phyloP scores from a whole-genome alignment of 106 monocot genomes.

The Gastrodia elata region DNA sequence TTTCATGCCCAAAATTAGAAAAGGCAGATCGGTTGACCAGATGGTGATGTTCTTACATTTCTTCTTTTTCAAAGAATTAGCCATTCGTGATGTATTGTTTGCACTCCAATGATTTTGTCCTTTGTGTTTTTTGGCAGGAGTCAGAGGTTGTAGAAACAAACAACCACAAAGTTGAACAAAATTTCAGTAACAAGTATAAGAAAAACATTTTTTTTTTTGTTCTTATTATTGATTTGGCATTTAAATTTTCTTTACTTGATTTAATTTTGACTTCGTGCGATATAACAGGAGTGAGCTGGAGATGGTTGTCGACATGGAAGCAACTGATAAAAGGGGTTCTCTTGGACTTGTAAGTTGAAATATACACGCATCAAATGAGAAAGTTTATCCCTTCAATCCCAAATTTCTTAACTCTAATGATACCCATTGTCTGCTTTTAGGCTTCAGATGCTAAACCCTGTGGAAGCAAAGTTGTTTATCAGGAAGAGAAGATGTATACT shows the following conservation, averaged over 20 bases:
- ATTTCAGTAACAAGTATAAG: neutral
- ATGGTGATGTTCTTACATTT: slow-evolving; percentile 12
- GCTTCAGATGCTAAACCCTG: slow-evolving; percentile 13
- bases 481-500: slow-evolving; percentile 31
- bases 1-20: slow-evolving; percentile 38
- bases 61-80: neutral
- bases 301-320: slow-evolving; percentile 8
- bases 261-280: neutral
- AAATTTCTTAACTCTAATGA: neutral
- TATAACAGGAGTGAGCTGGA: neutral
- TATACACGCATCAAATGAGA: neutral
- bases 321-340: slow-evolving; percentile 15
- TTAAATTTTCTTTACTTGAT: neutral
- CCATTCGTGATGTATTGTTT: neutral
- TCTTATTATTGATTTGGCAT: neutral
- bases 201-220: neutral
- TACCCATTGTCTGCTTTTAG: slow-evolving; percentile 11
- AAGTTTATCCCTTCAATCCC: neutral
- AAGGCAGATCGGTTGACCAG: slow-evolving; percentile 15
- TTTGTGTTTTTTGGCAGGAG: slow-evolving; percentile 17
- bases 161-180: slow-evolving; percentile 1
- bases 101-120: neutral
- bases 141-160: slow-evolving; percentile 8
- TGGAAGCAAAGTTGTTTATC: slow-evolving; percentile 7
- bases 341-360: slow-evolving; percentile 28